A percentile compares a stretch with the other conserved stretches of the same genome.
Conservation (phyloP, 2,329 filamentous ascomycete genomes). For the Colletotrichum sp. region DNA sequence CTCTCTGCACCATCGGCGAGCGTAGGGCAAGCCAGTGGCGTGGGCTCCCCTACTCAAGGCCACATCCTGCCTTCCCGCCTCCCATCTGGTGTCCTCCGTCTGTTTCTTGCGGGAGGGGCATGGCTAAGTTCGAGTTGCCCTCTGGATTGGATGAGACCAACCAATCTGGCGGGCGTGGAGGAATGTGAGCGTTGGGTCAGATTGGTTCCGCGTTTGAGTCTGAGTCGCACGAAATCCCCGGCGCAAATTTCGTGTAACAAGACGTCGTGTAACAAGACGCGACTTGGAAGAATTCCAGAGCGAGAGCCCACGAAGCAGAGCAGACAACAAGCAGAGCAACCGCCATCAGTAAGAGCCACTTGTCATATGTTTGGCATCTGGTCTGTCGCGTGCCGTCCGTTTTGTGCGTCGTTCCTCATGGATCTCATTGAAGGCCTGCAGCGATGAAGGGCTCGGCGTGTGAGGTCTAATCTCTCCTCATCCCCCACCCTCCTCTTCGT, state of each 20-base stretch:
- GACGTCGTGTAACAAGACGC: neutral
- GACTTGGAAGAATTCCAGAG: neutral
- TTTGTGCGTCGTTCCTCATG: neutral
- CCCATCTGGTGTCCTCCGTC: slow-evolving; percentile 15
- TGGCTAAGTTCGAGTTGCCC: neutral
- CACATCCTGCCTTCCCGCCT: slow-evolving; percentile 1
- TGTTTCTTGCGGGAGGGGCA: neutral
- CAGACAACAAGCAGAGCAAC: neutral
- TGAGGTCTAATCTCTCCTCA: neutral
- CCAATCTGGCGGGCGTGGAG: neutral
- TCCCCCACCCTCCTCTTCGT: neutral
- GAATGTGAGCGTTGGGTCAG: neutral
- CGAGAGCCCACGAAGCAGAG: neutral
- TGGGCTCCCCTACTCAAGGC: neutral
- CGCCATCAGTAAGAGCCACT: neutral
- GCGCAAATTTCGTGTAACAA: neutral
- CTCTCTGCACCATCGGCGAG: neutral
- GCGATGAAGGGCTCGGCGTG: neutral
- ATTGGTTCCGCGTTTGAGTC: neutral
- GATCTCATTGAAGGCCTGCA: neutral
- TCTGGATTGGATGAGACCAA: slow-evolving; percentile 6
- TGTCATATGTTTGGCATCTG: neutral
- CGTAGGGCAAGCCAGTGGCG: neutral
- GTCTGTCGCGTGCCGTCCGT: neutral
- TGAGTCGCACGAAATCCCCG: neutral